Conservation (phyloP, 2,329 filamentous ascomycete species). For the Fusarium nodosum region DNA sequence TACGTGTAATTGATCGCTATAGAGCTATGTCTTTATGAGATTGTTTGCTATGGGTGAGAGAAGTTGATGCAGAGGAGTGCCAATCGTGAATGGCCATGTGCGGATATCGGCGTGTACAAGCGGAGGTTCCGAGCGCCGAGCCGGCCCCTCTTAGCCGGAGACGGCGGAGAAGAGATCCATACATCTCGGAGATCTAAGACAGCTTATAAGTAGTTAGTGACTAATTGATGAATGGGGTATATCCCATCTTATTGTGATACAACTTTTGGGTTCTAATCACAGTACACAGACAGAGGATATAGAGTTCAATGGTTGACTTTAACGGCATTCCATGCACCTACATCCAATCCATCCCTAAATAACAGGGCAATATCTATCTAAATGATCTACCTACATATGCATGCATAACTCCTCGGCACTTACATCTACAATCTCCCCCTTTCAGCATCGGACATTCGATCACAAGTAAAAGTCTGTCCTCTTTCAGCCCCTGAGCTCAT, state of each 20-base stretch:
- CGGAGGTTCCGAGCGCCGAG: constrained; percentile 28
- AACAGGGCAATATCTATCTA: constrained; percentile 2
- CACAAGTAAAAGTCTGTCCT: background rate
- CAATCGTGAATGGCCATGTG: constrained; percentile 12
- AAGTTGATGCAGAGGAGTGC: constrained; percentile 14
- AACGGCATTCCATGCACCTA: background rate
- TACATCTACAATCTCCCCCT: background rate
- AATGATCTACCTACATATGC: constrained; percentile 16
- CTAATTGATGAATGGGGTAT: background rate
- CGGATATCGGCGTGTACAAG: constrained; percentile 34
- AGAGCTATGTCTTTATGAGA: background rate
- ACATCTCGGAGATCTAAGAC: constrained; percentile 9
- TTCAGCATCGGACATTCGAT: constrained; percentile 10
- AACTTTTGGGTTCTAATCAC: background rate
- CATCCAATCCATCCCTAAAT: background rate
- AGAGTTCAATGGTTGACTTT: background rate
- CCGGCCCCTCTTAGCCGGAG: constrained; percentile 33
- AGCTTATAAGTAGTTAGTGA: background rate
- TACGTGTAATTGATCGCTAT: background rate
- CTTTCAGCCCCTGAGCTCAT: constrained; percentile 12
- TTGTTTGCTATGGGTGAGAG: background rate
- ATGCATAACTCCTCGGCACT: constrained; percentile 26
- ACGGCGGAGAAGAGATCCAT: constrained; percentile 14
- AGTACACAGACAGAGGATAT: background rate
- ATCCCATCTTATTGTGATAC: background rate